A percentile compares a stretch with the other conserved stretches of the same genome.
These are phyloP conservation scores for Diplodia mutila DNA, from an alignment of 2,329 filamentous ascomycete species.

Conservation along the genomic window DNA sequence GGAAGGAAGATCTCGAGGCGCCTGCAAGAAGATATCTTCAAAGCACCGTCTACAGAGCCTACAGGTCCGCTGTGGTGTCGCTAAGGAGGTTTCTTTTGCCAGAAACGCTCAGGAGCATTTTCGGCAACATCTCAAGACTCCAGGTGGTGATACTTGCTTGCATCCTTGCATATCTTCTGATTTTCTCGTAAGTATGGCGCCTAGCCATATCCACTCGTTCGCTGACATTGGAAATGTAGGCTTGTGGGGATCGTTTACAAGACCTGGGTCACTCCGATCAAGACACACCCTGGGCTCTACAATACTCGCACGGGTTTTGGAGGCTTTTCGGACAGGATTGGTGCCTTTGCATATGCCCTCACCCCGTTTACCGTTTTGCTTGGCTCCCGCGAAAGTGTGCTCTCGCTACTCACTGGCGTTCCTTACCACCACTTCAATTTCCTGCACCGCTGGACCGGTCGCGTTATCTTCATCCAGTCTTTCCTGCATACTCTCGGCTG, in stretches of 20 bases:
- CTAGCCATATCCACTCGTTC: background rate
- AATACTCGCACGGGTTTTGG: slow-evolving; percentile 70
- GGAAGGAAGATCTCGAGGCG: slow-evolving; percentile 32
- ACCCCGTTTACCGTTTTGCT: slow-evolving; percentile 72
- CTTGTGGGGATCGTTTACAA: slow-evolving; percentile 69
- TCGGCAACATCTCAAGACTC: slow-evolving; percentile 69
- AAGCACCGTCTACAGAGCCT: slow-evolving; percentile 34
- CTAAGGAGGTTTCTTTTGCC: slow-evolving; percentile 62
- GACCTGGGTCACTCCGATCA: slow-evolving; percentile 71
- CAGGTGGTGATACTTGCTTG: slow-evolving; percentile 66
- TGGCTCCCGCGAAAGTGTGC: slow-evolving; percentile 69
- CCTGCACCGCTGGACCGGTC: slow-evolving; percentile 75
- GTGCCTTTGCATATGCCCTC: slow-evolving; percentile 72
- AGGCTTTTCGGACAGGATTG: slow-evolving; percentile 70
- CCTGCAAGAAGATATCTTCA: slow-evolving; percentile 29
- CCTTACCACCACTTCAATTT: slow-evolving; percentile 80
- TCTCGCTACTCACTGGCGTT: slow-evolving; percentile 71
- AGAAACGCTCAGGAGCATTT: slow-evolving; percentile 61
- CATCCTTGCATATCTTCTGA: slow-evolving; percentile 64
- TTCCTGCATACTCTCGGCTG: slow-evolving; percentile 72
- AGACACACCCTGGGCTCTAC: slow-evolving; percentile 55
- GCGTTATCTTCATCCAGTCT: slow-evolving; percentile 71
- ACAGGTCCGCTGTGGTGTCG: slow-evolving; percentile 46
- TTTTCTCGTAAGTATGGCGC: slow-evolving; percentile 59
- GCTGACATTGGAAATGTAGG: slow-evolving; percentile 29